Base-by-base conservation (phyloP, 2,329 filamentous ascomycete species). In the Xylaria sp. region DNA sequence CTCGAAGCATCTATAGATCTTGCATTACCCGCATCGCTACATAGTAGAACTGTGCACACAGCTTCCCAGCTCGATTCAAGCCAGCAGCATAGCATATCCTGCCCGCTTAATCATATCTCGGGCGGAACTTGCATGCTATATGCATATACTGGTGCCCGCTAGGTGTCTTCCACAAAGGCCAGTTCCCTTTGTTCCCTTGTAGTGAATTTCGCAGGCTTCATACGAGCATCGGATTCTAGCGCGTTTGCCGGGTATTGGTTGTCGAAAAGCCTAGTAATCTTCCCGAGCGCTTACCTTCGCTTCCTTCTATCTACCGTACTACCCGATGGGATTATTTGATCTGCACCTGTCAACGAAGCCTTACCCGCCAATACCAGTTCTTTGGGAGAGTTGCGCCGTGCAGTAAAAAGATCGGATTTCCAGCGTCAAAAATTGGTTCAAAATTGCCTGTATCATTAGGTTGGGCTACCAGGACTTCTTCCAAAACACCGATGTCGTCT, bases 311-410 rank as follows among this genome's bases (percentile, higher is more conserved):
- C 24, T 27, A 27, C 24, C 4, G 24, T 27, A 27, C 24, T 27
- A 27, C 24, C 77, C 69, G 71, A 78, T 72, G 76, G 77, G 65
- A 76, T 76, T 68, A 75, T 82, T 27, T 78, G 78, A 59, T 80
- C 78, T 62, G 81, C 81, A 62, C 78, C 82, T 73, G 78, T 82
- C 74, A 78, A 79, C 68, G 74, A 36, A 36, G 73, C 79, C 64
- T 69, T 78, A 17, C 74, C 78, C 69, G 73, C 77, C 64, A 75
- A 81, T 50, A 79, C 82, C 53, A 82, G 79, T 58, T 79, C 80
- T 21, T 83, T 82, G 30, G 81, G 81, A 71, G 81, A 84, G 75
- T 73, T 84, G 57, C 81, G 79, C 69, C 76, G 81, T 72, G 79
- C 80, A 59, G 80, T 84, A 79, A 81, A 81, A 69, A 78, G 80